phyloP scores from a whole-genome alignment of 2,329 filamentous ascomycete genomes.

The Fonsecaea multimorphosa region DNA sequence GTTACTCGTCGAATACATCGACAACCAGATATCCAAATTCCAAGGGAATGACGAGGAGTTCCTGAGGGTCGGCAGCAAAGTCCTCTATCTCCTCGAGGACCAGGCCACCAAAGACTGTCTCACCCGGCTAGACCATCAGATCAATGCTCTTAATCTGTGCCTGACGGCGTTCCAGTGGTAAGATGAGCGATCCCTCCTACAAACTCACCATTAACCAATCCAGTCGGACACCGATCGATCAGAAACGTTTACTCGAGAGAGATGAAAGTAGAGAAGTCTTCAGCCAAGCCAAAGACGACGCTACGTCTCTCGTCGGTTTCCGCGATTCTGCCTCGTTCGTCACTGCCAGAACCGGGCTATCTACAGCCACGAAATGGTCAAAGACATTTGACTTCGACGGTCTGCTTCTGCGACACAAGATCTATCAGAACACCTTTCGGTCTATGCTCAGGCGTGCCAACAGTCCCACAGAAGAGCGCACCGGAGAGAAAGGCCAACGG shows the following conservation, averaged over 20 bases:
- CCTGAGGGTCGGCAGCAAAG: conserved; percentile 31
- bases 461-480: conserved; percentile 23
- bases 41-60: conserved; percentile 26
- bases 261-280: conserved; percentile 32
- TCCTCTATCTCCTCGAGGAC: conserved; percentile 30
- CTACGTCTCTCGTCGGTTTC: conserved; percentile 37
- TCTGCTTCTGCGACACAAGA: conserved; percentile 32
- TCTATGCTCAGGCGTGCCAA: conserved; percentile 29
- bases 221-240: conserved; percentile 34
- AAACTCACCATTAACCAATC: not conserved
- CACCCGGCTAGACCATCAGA: conserved; percentile 32
- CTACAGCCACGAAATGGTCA: conserved; percentile 28
- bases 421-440: conserved; percentile 36
- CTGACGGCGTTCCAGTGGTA: conserved; percentile 37
- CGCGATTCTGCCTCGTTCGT: conserved; percentile 32
- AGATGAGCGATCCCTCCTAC: not conserved
- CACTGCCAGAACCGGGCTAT: conserved; percentile 13
- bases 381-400: conserved; percentile 35
- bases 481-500: conserved; percentile 3
- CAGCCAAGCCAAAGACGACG: conserved; percentile 34
- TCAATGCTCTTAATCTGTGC: conserved; percentile 37
- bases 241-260: conserved; percentile 30
- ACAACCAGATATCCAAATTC: conserved; percentile 33
- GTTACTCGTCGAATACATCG: conserved; percentile 31
- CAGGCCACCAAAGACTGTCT: conserved; percentile 30